phyloP scores from a whole-genome alignment of 352 stramenopile genomes.

The Globisporangium camurandrum region DNA sequence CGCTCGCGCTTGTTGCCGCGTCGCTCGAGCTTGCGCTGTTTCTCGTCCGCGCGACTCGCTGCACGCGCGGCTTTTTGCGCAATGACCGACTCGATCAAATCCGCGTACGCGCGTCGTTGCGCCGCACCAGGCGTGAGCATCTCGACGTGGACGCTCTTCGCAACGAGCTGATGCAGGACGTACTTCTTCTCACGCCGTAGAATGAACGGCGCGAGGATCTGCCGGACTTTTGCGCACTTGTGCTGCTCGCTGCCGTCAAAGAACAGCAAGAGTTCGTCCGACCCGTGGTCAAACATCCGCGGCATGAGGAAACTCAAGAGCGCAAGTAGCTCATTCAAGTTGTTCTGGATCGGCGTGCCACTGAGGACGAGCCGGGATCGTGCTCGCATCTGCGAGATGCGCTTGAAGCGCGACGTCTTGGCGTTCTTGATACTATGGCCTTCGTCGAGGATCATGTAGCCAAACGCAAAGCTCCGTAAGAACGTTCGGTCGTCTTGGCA shows the following conservation, averaged over 20 bases:
- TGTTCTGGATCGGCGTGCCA: slow-evolving; percentile 89
- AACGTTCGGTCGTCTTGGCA: slow-evolving; percentile 79
- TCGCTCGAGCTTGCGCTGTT: slow-evolving; percentile 56
- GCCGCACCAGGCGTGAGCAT: slow-evolving; percentile 68
- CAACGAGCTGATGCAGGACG: slow-evolving; percentile 89
- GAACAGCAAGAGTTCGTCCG: slow-evolving; percentile 71
- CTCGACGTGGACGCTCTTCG: slow-evolving; percentile 82
- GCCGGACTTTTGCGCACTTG: slow-evolving; percentile 80
- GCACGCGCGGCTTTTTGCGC: slow-evolving; percentile 45
- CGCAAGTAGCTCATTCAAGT: slow-evolving; percentile 80
- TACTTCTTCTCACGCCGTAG: slow-evolving; percentile 94
- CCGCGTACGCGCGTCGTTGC: slow-evolving; percentile 87
- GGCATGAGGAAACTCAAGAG: slow-evolving; percentile 91
- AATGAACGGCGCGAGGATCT: slow-evolving; percentile 97
- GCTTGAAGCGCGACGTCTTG: slow-evolving; percentile 83
- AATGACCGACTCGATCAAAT: slow-evolving; percentile 56
- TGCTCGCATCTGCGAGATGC: slow-evolving; percentile 72
- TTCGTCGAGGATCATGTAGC: slow-evolving; percentile 93
- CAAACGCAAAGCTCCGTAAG: slow-evolving; percentile 68
- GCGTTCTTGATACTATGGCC: slow-evolving; percentile 92
- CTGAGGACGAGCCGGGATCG: slow-evolving; percentile 74
- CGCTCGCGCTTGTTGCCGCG: slow-evolving; percentile 36
- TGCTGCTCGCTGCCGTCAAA: slow-evolving; percentile 76
- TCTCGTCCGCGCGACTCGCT: slow-evolving; percentile 34
- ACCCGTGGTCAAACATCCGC: slow-evolving; percentile 82